Evolutionary conservation across 768 basidiomycete genomes (phyloP), one percentile per base, ranked within the genome.

Genomic region (Lyophyllum atratum): DNA sequence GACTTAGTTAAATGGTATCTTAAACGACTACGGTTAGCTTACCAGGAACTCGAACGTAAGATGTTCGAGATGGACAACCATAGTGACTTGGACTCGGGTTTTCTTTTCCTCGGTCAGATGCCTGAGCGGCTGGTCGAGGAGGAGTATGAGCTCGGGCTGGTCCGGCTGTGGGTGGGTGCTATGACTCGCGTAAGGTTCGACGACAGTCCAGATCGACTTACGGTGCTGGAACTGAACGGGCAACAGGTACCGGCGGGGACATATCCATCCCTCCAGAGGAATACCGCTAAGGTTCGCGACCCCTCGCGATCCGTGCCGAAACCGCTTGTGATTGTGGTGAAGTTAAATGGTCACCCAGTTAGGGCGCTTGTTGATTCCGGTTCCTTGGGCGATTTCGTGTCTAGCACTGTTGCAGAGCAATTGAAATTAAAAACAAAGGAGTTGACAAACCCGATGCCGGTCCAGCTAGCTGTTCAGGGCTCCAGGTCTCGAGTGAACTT

Each of bases 391-490:
- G 77, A 77, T 50, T 77, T 79, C 37, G 70, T 77, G 52, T 72
- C 72, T 1, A 66, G 70, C 4, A 61, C 56, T 7, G 19, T 76
- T 4, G 74, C 65, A 5, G 70, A 76, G 55, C 76, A 78, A 55
- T 49, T 77, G 1, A 67, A 70, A 29, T 22, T 75, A 0, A 59
- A 66, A 28, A 52, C 56, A 2, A 54, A 56, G 2, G 56, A 62
- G 12, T 58, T 79, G 9, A 62, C 52, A 8, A 74, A 67, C 40
- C 75, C 75, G 0, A 37, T 79, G 14, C 55, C 68, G 0, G 45
- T 79, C 0, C 71, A 77, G 25, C 56, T 80, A 3, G 77, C 75
- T 1, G 72, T 75, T 0, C 68, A 72, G 19, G 79, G 77, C 0
- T 79, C 77, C 0, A 50, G 68, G 0, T 68, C 74, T 1, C 70